phyloP scores from a whole-genome alignment of 148 eudicot species.

The Vaccinium darrowii region DNA sequence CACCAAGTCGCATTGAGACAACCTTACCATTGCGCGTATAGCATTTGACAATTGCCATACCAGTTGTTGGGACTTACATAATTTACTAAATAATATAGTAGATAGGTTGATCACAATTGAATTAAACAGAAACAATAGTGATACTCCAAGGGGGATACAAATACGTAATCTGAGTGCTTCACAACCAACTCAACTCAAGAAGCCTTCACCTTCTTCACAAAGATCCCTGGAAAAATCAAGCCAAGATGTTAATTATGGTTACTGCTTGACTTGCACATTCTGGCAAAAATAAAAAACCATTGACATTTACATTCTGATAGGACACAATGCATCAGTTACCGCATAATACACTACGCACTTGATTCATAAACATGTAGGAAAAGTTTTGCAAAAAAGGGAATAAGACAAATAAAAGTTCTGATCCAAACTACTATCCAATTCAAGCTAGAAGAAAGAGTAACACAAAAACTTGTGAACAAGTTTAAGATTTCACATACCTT shows the following conservation, averaged over 20 bases:
- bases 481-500: conserved; percentile 7
- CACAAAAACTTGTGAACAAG: background rate
- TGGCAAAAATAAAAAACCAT: background rate
- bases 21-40: background rate
- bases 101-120: background rate
- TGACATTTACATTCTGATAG: background rate
- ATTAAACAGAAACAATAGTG: background rate
- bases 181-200: background rate
- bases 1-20: background rate
- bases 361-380: background rate
- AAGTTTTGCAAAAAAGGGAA: background rate
- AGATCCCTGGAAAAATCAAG: background rate
- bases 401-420: background rate
- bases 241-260: no score
- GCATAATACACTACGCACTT: background rate
- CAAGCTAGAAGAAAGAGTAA: background rate
- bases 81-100: no score
- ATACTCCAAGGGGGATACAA: background rate
- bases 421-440: background rate
- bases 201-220: background rate
- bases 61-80: no score
- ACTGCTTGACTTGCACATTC: background rate
- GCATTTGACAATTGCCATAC: background rate
- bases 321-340: background rate
- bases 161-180: background rate